Evolutionary conservation across 2,329 filamentous ascomycete species (phyloP).

Genomic region (Amylocarpus encephaloides): DNA sequence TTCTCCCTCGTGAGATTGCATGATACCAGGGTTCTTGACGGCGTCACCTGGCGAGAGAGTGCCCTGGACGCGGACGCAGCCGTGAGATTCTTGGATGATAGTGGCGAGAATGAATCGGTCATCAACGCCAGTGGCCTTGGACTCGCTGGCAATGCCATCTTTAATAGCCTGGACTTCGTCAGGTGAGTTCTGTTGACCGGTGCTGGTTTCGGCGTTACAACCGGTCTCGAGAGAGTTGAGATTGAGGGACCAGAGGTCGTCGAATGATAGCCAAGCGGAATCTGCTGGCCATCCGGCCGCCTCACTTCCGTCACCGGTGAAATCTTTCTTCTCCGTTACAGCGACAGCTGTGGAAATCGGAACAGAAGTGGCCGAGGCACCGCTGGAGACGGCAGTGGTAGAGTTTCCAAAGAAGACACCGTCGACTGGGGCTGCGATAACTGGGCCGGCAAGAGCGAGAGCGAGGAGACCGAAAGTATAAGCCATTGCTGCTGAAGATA

Average conservation of each 20-base stretch:
- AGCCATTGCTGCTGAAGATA: too few relatives aligned
- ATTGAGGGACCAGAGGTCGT: constrained; percentile 1
- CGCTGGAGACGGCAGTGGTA: too few relatives aligned
- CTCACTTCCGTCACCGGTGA: too few relatives aligned
- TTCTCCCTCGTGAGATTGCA: constrained; percentile 17
- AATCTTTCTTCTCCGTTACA: too few relatives aligned
- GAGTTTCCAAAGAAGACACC: too few relatives aligned
- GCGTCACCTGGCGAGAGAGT: neutral
- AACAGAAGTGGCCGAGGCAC: too few relatives aligned
- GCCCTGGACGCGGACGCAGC: constrained; percentile 17
- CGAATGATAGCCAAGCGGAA: constrained; percentile 4
- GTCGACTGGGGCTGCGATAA: too few relatives aligned
- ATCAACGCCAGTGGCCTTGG: constrained; percentile 17
- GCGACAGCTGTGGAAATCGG: too few relatives aligned
- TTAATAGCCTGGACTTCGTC: constrained; percentile 3
- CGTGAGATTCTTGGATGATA: constrained; percentile 31
- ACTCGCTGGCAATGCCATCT: neutral
- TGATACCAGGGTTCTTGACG: constrained; percentile 17
- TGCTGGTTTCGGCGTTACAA: neutral
- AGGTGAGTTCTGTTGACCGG: constrained; percentile 1
- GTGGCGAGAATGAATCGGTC: constrained; percentile 29
- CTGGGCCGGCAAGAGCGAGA: too few relatives aligned
- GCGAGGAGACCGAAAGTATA: too few relatives aligned
- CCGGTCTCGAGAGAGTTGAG: neutral
- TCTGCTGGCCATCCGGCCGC: too few relatives aligned